phyloP scores from a whole-genome alignment of 2,329 filamentous ascomycete species.

The Sphaerulina populicola region DNA sequence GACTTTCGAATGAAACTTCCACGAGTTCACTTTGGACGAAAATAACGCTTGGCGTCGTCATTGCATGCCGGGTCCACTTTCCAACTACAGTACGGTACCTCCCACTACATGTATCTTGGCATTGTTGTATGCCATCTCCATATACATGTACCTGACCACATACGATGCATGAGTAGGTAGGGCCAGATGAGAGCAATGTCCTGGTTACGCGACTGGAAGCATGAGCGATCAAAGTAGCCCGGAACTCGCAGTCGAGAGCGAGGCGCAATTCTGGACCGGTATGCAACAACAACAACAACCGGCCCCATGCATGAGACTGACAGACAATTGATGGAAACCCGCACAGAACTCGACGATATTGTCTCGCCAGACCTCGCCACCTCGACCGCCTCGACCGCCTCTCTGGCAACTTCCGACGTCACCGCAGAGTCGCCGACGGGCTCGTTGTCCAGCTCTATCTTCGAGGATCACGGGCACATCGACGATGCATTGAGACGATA shows the following conservation, averaged over 20 bases:
- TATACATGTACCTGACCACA: too few species aligned
- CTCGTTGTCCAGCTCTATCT: conserved; percentile 41
- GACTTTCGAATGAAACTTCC: neutral
- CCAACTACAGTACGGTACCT: neutral
- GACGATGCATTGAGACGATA: conserved; percentile 81
- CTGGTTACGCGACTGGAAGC: conserved; percentile 20
- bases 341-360: conserved; percentile 58
- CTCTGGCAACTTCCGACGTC: neutral
- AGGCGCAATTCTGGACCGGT: conserved; percentile 88
- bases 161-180: neutral
- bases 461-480: conserved; percentile 55
- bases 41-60: too few species aligned
- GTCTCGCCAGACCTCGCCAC: conserved; percentile 31
- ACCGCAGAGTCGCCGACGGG: conserved; percentile 42
- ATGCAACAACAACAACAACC: conserved; percentile 26
- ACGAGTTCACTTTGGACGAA: too few species aligned
- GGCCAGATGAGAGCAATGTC: neutral
- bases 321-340: neutral
- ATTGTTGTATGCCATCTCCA: neutral
- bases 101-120: neutral
- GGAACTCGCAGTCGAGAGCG: conserved; percentile 59
- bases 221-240: conserved; percentile 53
- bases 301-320: neutral
- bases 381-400: neutral
- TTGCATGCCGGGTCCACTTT: neutral